Base-by-base conservation (phyloP, 352 stramenopile species). In the Pythium plurisporium region DNA sequence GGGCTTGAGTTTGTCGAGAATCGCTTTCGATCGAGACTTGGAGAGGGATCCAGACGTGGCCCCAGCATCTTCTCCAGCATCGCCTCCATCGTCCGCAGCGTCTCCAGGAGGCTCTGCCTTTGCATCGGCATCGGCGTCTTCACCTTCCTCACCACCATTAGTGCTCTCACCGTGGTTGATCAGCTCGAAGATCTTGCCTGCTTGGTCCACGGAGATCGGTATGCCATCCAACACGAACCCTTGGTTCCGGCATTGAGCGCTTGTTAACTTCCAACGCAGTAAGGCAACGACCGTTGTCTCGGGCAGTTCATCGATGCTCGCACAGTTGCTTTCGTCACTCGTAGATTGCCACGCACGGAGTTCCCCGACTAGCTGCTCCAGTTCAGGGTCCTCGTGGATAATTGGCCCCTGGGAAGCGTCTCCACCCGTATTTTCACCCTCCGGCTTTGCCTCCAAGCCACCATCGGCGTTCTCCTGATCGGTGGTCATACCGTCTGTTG, bases 211-310 rank as follows among this genome's bases (percentile, higher is more conserved):
- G 3, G 73, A 76, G 15, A 70, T 56, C 3, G 83, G 79, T 3
- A 90, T 38, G 0, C 81, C 84, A 33, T 94, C 83, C 8, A 94
- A 63, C 19, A 95, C 86, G 46, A 87, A 95, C 3, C 86, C 86
- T 42, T 94, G 86, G 67, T 93, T 94, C 7, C 74, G 80, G 34
- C 80, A 93, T 45, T 59, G 49, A 0, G 79, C 57, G 27, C 60
- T 71, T 20, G 67, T 54, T 8, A 94, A 64, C 52, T 89, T 89
- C 77, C 82, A 92, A 30, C 80, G 72, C 23, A 95, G 42, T 26
- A 89, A 52, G 5, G 73, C 59, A 6, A 87, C 56, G 19, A 85
- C 42, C 0, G 70, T 59, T 9, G 61, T 23, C 52, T 79, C 63
- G 0, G 68, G 64, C n/a, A 87, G 56, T n/a, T 72, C 67, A 4